Base-by-base conservation (phyloP, 371 early-diverging fungal species). In the Rhizopus stolonifer region DNA sequence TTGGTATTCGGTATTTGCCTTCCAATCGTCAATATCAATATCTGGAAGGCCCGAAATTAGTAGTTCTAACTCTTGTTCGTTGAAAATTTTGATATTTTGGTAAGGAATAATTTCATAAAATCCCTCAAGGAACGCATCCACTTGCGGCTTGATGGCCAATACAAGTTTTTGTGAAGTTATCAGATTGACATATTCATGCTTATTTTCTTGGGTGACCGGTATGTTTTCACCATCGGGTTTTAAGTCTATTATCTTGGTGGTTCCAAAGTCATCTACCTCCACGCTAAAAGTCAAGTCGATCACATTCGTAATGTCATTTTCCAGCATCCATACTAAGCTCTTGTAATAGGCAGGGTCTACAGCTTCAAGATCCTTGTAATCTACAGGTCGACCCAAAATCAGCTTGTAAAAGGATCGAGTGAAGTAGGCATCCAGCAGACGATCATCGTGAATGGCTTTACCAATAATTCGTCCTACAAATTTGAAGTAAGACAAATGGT, bases 1-100 rank as follows among this genome's bases (percentile, higher is more conserved):
- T 60, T 91, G 86, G 69, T 99, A 99, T 54, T 90, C 94, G 2
- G 99, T 95, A 73, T 96, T 92, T 73, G 95, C 96, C 67, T 91
- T 93, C 99, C 99, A 99, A 69, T 99, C 99, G 61, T 99, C 99
- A 46, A 98, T 84, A 69, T 99, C 98, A 56, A 99, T 94, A 58
- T 99, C 99, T 1, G 97, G 95, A 68, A 98, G 70, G 42, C 99
- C 99, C 32, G 95, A 94, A 64, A 99, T 99, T 56, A 99, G 75
- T 39, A 99, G 79, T 70, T 99, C 99, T 38, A 99, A 80, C 65
- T 99, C 99, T 71, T 97, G 96, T 69, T 99, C 99, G 68, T 98
- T 95, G 67, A 99, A 98, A 43, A 99, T 97, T 56, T 87, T 84
- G 53, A 98, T 87, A 58, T 98, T 73, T 14, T 89, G 82, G 38